Evolutionary conservation across 768 basidiomycete species (phyloP).

Genomic region (Rhodotorula sphaerocarpa): DNA sequence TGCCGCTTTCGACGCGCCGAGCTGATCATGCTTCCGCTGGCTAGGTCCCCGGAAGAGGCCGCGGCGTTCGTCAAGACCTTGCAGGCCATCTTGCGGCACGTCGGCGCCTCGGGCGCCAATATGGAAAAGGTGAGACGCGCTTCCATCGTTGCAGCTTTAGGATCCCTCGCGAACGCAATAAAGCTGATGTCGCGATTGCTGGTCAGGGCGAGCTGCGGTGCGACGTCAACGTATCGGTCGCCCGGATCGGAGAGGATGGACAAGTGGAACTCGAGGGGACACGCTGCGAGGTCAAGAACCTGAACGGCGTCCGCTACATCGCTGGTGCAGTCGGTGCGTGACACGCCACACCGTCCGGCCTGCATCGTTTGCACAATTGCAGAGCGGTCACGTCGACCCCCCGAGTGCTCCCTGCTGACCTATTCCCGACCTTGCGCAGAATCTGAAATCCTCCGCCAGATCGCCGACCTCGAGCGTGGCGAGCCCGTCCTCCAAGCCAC

Average conservation of each 20-base stretch:
- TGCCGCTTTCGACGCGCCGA: background rate
- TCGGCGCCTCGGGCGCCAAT: slow-evolving; percentile 86
- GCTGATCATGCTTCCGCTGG: too few relatives aligned
- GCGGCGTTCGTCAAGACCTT: slow-evolving; percentile 74
- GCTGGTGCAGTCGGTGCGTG: slow-evolving; percentile 68
- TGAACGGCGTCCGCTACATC: slow-evolving; percentile 82
- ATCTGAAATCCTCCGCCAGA: slow-evolving; percentile 74
- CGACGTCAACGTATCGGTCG: slow-evolving; percentile 88
- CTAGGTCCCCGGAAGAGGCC: slow-evolving; percentile 75
- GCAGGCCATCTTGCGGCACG: slow-evolving; percentile 67
- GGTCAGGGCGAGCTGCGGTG: slow-evolving; percentile 81
- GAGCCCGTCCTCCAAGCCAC: slow-evolving; percentile 68
- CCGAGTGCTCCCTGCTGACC: too few relatives aligned
- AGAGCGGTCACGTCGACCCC: too few relatives aligned
- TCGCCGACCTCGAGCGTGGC: slow-evolving; percentile 50
- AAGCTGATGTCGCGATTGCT: background rate
- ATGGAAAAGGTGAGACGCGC: slow-evolving; percentile 72
- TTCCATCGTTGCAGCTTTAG: background rate
- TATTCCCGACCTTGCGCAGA: too few relatives aligned
- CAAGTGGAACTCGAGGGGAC: slow-evolving; percentile 51
- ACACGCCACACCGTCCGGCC: background rate
- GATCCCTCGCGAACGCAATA: background rate
- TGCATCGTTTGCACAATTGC: too few relatives aligned
- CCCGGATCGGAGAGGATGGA: slow-evolving; percentile 44
- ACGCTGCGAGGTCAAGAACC: slow-evolving; percentile 92